Evolutionary conservation across 768 basidiomycete species (phyloP), one percentile per base, ranked within the genome.

Genomic region (Mycena pura): DNA sequence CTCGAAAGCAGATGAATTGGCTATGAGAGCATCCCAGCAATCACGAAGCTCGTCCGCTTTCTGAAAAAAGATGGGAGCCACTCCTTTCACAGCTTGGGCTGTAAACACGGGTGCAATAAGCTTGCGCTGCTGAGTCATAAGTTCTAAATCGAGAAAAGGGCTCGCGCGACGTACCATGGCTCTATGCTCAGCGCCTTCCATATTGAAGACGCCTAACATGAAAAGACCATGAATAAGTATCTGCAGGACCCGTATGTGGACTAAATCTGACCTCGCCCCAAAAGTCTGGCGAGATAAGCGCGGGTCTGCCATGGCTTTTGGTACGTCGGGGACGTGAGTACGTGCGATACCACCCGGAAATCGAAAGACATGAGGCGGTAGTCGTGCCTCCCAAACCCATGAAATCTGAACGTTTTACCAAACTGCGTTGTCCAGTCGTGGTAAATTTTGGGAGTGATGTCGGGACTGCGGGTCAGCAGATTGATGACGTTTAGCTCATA

Each of bases 271-370:
- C 84, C 84, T 70, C 75, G 75, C 7, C 85, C 85, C 64, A 86
- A 76, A 6, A 85, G 72, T 29, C 78, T 74, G 21, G 77, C 71
- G n/a, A 87, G 69, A 34, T 84, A 73, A 31, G 72, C 56, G 15
- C 83, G 77, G 3, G 85, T 86, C 66, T 84, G 83, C 83, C 83
- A 84, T 7, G 85, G 85, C 67, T 84, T 87, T 65, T 85, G 80
- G 58, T 82, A 87, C 6, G 71, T 64, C 0, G 82, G 64, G 1
- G 82, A 82, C 63, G 73, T 81, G 24, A 86, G 74, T 31, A 87
- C 71, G 69, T 85, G 81, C 6, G 79, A 72, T 10, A 84, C 68
- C 13, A 78, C 80, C 11, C 79, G 78, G 52, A 81, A 74, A 66
- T 87, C 85, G 50, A 84, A 79, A 0, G 84, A 78, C 71, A 87